These are phyloP conservation scores for Saccharomyces hybrid DNA, from an alignment of 1,139 yeast genomes.

Conservation along the genomic window DNA sequence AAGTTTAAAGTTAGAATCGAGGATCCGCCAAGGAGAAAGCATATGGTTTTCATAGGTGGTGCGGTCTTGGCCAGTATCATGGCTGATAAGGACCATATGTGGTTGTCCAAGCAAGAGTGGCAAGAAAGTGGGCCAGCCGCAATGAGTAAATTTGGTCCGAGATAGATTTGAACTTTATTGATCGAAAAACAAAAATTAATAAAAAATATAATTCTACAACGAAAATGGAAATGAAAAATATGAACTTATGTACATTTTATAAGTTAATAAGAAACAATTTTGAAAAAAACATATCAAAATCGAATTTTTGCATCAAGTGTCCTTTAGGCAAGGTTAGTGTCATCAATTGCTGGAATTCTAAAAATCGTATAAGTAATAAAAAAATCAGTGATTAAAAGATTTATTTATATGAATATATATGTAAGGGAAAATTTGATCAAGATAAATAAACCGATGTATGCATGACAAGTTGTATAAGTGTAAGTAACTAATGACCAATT, in stretches of 20 bases:
- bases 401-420: neutral
- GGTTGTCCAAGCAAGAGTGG: conserved; percentile 97
- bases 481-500: too few relatives aligned
- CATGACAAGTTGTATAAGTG: neutral
- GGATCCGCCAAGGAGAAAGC: conserved; percentile 98
- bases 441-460: neutral
- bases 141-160: conserved; percentile 84
- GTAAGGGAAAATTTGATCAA: neutral
- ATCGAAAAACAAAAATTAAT: neutral
- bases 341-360: too few relatives aligned
- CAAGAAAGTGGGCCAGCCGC: conserved; percentile 90
- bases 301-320: too few relatives aligned
- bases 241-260: neutral
- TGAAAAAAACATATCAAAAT: neutral
- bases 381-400: neutral
- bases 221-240: conserved; percentile 3
- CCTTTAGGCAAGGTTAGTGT: neutral
- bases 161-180: conserved; percentile 37
- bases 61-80: conserved; percentile 96
- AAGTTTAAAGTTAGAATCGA: conserved; percentile 95
- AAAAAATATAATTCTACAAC: conserved; percentile 2
- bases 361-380: too few relatives aligned
- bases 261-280: neutral
- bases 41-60: conserved; percentile 98
- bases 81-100: conserved; percentile 98